phyloP scores from a whole-genome alignment of 2,329 filamentous ascomycete genomes.

The Cephalotrichum gorgonifer region DNA sequence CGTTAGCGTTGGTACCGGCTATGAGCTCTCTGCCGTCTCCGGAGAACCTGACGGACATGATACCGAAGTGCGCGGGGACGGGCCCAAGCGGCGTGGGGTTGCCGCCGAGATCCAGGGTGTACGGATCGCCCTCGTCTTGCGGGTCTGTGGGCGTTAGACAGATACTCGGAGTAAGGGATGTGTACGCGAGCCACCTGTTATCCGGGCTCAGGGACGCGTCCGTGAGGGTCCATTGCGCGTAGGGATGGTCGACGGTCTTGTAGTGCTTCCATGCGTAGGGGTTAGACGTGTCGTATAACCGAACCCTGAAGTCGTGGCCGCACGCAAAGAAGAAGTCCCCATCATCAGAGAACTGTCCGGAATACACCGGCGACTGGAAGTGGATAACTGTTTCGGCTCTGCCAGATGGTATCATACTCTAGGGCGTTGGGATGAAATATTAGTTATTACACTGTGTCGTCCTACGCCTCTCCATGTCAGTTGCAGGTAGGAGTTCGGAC shows the following conservation, averaged over 20 bases:
- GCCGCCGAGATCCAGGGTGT: slow-evolving; percentile 60
- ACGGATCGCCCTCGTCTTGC: slow-evolving; percentile 68
- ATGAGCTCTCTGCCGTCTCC: slow-evolving; percentile 86
- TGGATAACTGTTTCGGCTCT: slow-evolving; percentile 80
- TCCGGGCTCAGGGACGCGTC: slow-evolving; percentile 86
- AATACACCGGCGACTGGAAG: slow-evolving; percentile 79
- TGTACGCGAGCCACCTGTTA: slow-evolving; percentile 86
- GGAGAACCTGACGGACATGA: slow-evolving; percentile 89
- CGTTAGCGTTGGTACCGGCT: slow-evolving; percentile 70
- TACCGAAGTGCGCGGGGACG: slow-evolving; percentile 37
- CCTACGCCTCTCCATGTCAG: not conserved
- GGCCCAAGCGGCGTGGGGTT: slow-evolving; percentile 22
- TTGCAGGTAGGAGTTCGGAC: slow-evolving; percentile 6
- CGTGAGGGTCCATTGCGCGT: slow-evolving; percentile 90
- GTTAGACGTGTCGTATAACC: slow-evolving; percentile 96
- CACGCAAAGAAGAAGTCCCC: slow-evolving; percentile 95
- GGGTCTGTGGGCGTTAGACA: slow-evolving; percentile 84
- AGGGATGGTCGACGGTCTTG: slow-evolving; percentile 77
- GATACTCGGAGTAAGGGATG: slow-evolving; percentile 74
- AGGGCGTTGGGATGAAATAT: not conserved
- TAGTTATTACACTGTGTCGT: not conserved
- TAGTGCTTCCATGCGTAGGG: slow-evolving; percentile 94
- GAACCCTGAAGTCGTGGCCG: slow-evolving; percentile 84
- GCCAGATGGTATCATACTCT: slow-evolving; percentile 68
- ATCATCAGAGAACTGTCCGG: slow-evolving; percentile 91